Evolutionary conservation across 805 yeast species (phyloP), one percentile per base, ranked within the genome.

Genomic region (Lipomyces spencermartinsiae): DNA sequence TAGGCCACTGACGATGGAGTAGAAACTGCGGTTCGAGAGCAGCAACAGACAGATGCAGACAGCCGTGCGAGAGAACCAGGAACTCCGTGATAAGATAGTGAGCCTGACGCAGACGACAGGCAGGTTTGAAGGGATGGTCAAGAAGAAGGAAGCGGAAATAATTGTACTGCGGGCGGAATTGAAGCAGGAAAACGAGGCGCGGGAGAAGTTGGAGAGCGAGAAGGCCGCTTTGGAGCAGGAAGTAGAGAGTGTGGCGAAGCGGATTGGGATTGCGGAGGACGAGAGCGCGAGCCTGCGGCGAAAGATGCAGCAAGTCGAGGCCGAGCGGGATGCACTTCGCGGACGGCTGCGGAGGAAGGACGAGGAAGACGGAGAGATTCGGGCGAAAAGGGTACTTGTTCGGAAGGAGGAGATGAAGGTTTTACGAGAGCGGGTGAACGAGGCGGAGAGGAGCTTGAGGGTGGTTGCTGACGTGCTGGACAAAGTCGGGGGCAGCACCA

Each of bases 21-120:
- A 68, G 71, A 58, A 65, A n/a, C 25, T 61, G 16, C 66, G 68
- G 33, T 63, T 60, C 46, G 74, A 73, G 37, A 65, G 56, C 31
- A 60, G 61, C 25, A 68, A 58, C 65, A 35, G 69, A 31, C 72
- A 61, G 58, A 31, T 68, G 61, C 66, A 66, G 56, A 59, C 63
- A 19, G 68, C 71, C 1, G 62, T 82, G 1, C 78, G 77, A 2
- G 89, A 84, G 67, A 86, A 86, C 70, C 77, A 77, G 34, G 77
- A 74, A n/a, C 74, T 86, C 19, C 77, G 82, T 49, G 74, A 73
- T 8, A 81, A 83, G 64, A 62, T 87, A n/a, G 76, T 77, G 9
- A 67, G 76, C 6, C 74, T 81, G 22, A 81, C 80, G 61, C 76
- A 76, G 22, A 79, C 83, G 1, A 76, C 81, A 7, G 68, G 76